phyloP scores from a whole-genome alignment of 371 early-diverging fungal genomes.

The Rhizopus arrhizus region DNA sequence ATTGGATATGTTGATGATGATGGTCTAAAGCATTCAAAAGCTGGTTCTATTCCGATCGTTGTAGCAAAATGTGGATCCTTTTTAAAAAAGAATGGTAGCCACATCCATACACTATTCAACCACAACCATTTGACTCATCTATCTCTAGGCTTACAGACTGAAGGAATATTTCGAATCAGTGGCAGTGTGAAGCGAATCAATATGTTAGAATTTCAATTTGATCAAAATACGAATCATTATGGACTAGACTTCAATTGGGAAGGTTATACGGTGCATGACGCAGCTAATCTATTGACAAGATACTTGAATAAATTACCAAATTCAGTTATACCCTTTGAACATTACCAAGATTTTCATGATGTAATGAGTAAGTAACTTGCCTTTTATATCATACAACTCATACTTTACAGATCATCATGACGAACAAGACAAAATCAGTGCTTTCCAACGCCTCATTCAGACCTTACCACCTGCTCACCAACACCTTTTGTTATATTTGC shows the following conservation, averaged over 20 bases:
- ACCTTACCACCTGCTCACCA: constrained; percentile 53
- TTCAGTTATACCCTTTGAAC: constrained; percentile 55
- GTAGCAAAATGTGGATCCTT: constrained; percentile 55
- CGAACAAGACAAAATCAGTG: constrained; percentile 36
- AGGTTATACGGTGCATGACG: constrained; percentile 61
- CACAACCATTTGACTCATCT: background rate
- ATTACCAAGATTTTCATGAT: constrained; percentile 52
- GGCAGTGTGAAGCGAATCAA: constrained; percentile 55
- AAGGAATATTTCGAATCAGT: constrained; percentile 38
- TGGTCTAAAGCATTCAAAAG: constrained; percentile 27
- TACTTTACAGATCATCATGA: background rate
- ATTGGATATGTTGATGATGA: constrained; percentile 40
- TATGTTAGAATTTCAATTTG: constrained; percentile 54
- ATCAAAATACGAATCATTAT: constrained; percentile 48
- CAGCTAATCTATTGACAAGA: constrained; percentile 57
- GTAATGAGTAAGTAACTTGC: constrained; percentile 45
- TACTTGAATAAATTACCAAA: constrained; percentile 59
- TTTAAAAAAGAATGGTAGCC: constrained; percentile 48
- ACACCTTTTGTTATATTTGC: constrained; percentile 57
- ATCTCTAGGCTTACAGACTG: constrained; percentile 20
- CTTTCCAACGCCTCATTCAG: constrained; percentile 50
- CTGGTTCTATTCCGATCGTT: constrained; percentile 54
- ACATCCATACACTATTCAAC: background rate
- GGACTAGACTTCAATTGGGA: constrained; percentile 59
- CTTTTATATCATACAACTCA: background rate